These are phyloP conservation scores for Lathyrus tuberosus DNA, from an alignment of 306 rosid genomes.

Conservation along the genomic window DNA sequence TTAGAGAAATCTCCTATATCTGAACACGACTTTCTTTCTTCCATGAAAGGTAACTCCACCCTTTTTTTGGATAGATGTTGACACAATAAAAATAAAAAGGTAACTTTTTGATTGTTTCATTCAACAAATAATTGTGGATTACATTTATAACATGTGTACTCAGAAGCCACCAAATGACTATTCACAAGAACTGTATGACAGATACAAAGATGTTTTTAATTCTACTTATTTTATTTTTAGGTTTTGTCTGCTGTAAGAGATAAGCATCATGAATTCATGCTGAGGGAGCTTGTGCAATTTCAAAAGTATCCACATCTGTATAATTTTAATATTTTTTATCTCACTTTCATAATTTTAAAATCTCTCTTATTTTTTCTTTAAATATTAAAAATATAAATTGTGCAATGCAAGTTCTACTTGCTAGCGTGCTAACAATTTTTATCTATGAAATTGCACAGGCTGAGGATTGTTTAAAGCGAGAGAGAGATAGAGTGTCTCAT, in stretches of 20 bases:
- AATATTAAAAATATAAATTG: not conserved
- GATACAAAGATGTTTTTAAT: slow-evolving; percentile 37
- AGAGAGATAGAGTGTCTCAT: slow-evolving; percentile 53
- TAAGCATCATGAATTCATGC: slow-evolving; percentile 68
- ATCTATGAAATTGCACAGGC: slow-evolving; percentile 35
- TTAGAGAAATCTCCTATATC: too few relatives aligned
- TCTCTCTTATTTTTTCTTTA: not conserved
- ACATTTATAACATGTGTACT: slow-evolving; percentile 61
- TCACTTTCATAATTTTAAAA: not conserved
- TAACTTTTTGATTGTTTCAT: too few relatives aligned
- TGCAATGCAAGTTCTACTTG: not conserved
- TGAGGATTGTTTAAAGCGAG: slow-evolving; percentile 56
- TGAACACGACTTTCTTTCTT: too few relatives aligned
- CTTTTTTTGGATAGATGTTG: too few relatives aligned
- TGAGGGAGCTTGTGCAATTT: slow-evolving; percentile 59
- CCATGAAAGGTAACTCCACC: too few relatives aligned
- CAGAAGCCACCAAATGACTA: slow-evolving; percentile 56
- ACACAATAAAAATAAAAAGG: too few relatives aligned
- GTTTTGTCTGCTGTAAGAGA: slow-evolving; percentile 66
- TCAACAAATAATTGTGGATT: too few relatives aligned
- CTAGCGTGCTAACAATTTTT: not conserved
- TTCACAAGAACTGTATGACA: slow-evolving; percentile 62
- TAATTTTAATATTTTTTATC: not conserved
- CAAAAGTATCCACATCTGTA: not conserved
- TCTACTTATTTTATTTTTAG: slow-evolving; percentile 29